These are phyloP conservation scores for Tulasnella calospora DNA, from an alignment of 768 basidiomycete species.

Conservation along the genomic window DNA sequence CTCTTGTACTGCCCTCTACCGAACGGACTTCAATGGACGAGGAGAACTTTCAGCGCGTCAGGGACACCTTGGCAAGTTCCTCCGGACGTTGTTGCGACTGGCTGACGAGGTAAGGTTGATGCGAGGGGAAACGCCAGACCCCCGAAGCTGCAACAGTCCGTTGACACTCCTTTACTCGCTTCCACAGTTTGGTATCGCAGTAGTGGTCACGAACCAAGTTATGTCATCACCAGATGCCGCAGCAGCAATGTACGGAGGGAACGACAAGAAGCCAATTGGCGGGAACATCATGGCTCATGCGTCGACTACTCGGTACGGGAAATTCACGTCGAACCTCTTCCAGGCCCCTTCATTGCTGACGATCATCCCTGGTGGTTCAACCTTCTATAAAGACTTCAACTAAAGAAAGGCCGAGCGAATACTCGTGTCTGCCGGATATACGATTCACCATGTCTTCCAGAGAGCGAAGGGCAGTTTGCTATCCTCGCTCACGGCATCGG, in stretches of 20 bases:
- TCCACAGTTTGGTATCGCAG: constrained; percentile 91
- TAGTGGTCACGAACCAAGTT: constrained; percentile 96
- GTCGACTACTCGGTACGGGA: constrained; percentile 80
- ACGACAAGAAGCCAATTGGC: constrained; percentile 98
- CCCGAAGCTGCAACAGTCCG: background rate
- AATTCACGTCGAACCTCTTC: background rate
- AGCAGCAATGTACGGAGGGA: constrained; percentile 78
- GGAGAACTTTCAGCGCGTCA: constrained; percentile 94
- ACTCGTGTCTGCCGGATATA: constrained; percentile 95
- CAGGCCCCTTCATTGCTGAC: constrained; percentile 14
- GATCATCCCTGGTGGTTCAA: background rate
- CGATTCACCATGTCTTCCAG: constrained; percentile 95
- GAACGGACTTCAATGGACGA: constrained; percentile 92
- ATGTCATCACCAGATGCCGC: constrained; percentile 98
- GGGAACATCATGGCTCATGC: constrained; percentile 99
- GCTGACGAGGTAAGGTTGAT: constrained; percentile 79
- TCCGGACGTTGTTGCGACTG: constrained; percentile 84
- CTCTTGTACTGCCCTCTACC: constrained; percentile 90
- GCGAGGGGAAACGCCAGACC: background rate
- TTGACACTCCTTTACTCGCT: background rate
- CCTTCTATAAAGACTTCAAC: constrained; percentile 56
- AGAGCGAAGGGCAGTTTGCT: constrained; percentile 92
- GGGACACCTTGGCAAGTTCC: constrained; percentile 91
- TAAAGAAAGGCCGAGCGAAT: constrained; percentile 87
- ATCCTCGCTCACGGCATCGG: constrained; percentile 88